These are phyloP conservation scores for Phytopythium cucurbitacearum DNA, from an alignment of 352 stramenopile genomes.

Conservation along the genomic window DNA sequence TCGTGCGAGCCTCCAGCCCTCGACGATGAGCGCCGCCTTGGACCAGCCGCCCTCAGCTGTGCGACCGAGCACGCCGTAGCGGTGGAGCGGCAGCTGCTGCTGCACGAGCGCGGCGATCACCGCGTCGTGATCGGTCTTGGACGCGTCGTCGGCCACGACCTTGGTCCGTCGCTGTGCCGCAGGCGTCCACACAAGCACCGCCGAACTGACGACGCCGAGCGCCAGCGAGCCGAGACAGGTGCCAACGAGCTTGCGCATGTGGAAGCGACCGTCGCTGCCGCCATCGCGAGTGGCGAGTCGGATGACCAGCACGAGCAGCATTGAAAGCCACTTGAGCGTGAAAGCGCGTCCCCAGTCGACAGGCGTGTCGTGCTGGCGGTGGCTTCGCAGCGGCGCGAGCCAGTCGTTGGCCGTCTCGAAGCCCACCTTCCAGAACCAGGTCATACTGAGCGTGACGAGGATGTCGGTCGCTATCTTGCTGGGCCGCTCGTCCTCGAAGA, in stretches of 20 bases:
- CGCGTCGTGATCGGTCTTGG: conserved; percentile 24
- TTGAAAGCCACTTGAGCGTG: conserved; percentile 2
- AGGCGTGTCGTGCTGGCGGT: too few species aligned
- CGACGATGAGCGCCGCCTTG: conserved; percentile 33
- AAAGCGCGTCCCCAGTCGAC: too few species aligned
- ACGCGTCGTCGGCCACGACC: conserved; percentile 16
- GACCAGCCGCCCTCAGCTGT: conserved; percentile 35
- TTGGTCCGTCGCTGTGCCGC: conserved; percentile 18
- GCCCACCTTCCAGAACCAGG: conserved; percentile 40
- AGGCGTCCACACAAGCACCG: conserved; percentile 16
- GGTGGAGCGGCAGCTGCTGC: conserved; percentile 40
- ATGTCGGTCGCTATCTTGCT: conserved; percentile 18
- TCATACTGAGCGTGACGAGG: conserved; percentile 44
- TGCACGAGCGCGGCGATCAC: conserved; percentile 39
- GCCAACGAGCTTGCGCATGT: conserved; percentile 12
- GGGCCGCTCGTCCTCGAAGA: conserved; percentile 11
- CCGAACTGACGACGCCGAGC: conserved; percentile 19
- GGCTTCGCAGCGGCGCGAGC: conserved; percentile 9
- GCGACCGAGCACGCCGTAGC: conserved; percentile 40
- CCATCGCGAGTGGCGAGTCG: conserved; percentile 2
- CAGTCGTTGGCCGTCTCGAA: conserved; percentile 39
- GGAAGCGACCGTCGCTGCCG: conserved; percentile 5
- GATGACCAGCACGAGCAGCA: conserved; percentile 1
- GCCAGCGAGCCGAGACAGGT: conserved; percentile 13
- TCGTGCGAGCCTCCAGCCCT: conserved; percentile 32